Conservation (phyloP, 2,329 filamentous ascomycete species). For the Lecanicillium sp. region DNA sequence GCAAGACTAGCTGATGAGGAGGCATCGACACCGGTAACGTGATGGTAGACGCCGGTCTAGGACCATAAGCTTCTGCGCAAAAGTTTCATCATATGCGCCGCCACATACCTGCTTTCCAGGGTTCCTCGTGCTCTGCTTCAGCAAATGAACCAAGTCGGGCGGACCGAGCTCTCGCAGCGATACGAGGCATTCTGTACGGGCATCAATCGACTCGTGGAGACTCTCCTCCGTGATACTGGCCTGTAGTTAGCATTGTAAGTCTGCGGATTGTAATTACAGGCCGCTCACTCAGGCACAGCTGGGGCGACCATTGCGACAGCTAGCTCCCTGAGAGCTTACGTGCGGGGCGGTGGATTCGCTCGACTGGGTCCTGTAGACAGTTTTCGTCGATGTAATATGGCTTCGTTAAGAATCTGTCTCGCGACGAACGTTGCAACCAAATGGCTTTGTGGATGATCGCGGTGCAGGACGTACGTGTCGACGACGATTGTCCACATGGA, state of each 20-base stretch:
- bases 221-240: conserved; percentile 86
- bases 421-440: no score
- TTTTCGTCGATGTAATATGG: no score
- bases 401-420: no score
- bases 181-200: conserved; percentile 81
- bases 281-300: conserved; percentile 65
- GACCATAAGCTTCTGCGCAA: neutral
- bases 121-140: conserved; percentile 62
- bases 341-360: neutral
- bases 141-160: conserved; percentile 88
- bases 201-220: conserved; percentile 83
- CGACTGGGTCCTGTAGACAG: no score
- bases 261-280: conserved; percentile 7
- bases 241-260: conserved; percentile 4
- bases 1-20: conserved; percentile 95
- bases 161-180: conserved; percentile 88
- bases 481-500: no score
- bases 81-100: neutral
- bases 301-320: conserved; percentile 58
- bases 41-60: conserved; percentile 89
- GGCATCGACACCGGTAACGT: conserved; percentile 94
- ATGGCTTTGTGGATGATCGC: no score
- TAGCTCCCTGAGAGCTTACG: conserved; percentile 13
- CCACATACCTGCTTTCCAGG: conserved; percentile 44
- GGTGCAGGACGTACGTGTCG: no score